These are phyloP conservation scores for Trypanosoma avium DNA, from an alignment of 208 protist species.

Conservation along the genomic window DNA sequence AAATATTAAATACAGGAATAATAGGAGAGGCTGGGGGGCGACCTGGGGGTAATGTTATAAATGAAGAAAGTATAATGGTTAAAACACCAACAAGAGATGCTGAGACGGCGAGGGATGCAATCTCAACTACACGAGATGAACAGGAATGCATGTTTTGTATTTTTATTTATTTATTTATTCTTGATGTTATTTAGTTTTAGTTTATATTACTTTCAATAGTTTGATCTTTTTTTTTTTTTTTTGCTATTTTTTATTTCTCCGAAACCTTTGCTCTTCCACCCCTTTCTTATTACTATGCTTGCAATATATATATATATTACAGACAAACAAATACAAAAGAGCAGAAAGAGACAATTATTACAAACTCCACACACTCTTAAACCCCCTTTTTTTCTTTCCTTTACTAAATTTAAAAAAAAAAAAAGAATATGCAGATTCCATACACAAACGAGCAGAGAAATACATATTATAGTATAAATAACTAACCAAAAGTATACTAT, in stretches of 20 bases:
- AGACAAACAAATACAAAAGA: constrained; percentile 16
- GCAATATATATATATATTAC: too few species aligned
- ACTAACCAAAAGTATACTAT: too few species aligned
- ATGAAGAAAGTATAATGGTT: constrained; percentile 36
- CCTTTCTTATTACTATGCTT: too few species aligned
- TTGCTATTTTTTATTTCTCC: not conserved
- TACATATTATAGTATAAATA: too few species aligned
- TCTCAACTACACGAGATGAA: constrained; percentile 41
- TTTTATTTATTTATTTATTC: not conserved
- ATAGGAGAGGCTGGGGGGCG: constrained; percentile 22
- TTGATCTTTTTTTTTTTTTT: too few species aligned
- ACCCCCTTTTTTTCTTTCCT: not conserved
- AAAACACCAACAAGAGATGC: constrained; percentile 31
- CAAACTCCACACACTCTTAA: too few species aligned
- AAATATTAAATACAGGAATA: constrained; percentile 32
- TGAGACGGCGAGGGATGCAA: constrained; percentile 33
- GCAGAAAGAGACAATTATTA: constrained; percentile 22
- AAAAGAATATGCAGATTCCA: too few species aligned
- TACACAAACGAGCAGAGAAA: too few species aligned
- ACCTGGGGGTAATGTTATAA: constrained; percentile 29
- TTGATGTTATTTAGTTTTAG: not conserved
- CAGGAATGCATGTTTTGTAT: constrained; percentile 41
- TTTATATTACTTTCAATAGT: too few species aligned
- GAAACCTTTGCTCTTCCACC: not conserved
- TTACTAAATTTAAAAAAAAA: constrained; percentile 1